Evolutionary conservation across 352 stramenopile species (phyloP).

Genomic region (Globisporangium nodosum): DNA sequence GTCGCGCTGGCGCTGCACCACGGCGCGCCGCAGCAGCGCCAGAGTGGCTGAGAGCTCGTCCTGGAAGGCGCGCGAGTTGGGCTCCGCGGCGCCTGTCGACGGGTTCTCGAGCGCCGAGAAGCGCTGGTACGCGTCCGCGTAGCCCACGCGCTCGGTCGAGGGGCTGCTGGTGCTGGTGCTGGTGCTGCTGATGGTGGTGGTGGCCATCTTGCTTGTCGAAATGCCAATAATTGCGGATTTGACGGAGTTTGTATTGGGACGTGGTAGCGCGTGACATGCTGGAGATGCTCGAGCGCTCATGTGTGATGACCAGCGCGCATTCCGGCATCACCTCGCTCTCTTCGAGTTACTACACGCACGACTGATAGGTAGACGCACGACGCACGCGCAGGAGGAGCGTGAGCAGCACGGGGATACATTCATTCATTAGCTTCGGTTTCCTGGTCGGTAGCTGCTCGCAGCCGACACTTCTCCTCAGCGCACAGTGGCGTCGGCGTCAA

Average conservation of each 20-base stretch:
- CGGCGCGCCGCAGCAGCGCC: constrained; percentile 26
- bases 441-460: not conserved
- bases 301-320: too few relatives aligned
- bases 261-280: too few relatives aligned
- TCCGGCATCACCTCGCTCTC: too few relatives aligned
- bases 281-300: too few relatives aligned
- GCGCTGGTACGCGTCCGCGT: constrained; percentile 30
- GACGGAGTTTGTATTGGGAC: too few relatives aligned
- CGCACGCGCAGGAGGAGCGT: too few relatives aligned
- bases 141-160: constrained; percentile 28
- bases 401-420: not conserved
- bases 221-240: not conserved
- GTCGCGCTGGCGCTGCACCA: constrained; percentile 58
- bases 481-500: too few relatives aligned
- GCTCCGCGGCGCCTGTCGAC: constrained; percentile 24
- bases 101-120: constrained; percentile 41
- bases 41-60: constrained; percentile 31
- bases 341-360: too few relatives aligned
- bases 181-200: not conserved
- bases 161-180: constrained; percentile 1
- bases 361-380: too few relatives aligned
- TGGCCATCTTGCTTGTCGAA: constrained; percentile 5
- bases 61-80: constrained; percentile 41
- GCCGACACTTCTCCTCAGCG: too few relatives aligned
- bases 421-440: not conserved